Evolutionary conservation across 2,329 filamentous ascomycete species (phyloP), one percentile per base, ranked within the genome.

Genomic region (Botryotinia convoluta): DNA sequence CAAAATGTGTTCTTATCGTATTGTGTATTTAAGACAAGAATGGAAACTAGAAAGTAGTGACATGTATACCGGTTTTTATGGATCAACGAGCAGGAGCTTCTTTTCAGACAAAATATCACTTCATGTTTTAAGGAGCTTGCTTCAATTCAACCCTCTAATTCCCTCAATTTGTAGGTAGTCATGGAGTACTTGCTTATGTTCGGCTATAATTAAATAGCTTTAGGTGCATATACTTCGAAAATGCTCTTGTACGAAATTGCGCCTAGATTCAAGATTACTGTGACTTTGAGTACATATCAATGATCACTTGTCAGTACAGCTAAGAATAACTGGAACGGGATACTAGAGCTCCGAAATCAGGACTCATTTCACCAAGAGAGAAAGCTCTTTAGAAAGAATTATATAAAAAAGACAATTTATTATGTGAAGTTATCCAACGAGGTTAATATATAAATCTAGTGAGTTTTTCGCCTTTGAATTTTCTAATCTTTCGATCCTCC

Each of bases 401-500:
- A 2, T 29, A 1, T 29, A n/a, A 32, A 32, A 3, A 54, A 29
- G 20, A 16, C 0, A 29, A 0, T 18, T 57, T 18, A 29, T 29
- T 18, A 29, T 57, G n/a, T 32, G 14, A 57, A 4, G 1, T 32
- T 32, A 1, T 8, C 14, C 29, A 9, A 32, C 6, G 2, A 9
- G 4, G n/a, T 14, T 22, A 5, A 22, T 48, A 20, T 20, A 3
- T 48, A 48, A 6, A 29, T 29, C 7, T 18, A 29, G 6, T 32
- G 14, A 18, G 14, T 18, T 18, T 8, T 18, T 3, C n/a, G 51
- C 0, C n/a, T 18, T 4, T 29, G 7, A 18, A 3, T 18, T 18
- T 4, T 29, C n/a, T 57, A 0, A 7, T 4, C n/a, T 29, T 18
- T 4, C 0, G 3, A 18, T 18, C 0, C n/a, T 57, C n/a, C n/a